Percentiles rank a stretch among this genome's conserved stretches.
phyloP scores from a whole-genome alignment of 768 basidiomycete genomes.

The Suillus brevipes region DNA sequence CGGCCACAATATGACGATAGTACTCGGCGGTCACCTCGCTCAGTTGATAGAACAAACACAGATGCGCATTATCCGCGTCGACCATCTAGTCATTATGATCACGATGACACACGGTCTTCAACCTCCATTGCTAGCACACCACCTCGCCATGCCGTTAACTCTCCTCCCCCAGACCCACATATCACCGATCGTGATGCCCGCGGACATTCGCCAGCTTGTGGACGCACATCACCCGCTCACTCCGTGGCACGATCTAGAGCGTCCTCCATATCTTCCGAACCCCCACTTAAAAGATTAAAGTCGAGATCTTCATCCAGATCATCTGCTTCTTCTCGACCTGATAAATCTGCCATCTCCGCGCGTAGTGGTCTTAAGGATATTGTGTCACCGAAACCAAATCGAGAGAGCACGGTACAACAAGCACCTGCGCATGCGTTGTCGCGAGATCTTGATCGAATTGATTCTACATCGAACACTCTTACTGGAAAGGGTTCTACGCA shows the following conservation, averaged over 20 bases:
- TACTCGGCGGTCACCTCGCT: conserved; percentile 30
- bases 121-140: conserved; percentile 36
- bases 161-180: conserved; percentile 28
- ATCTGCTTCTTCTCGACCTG: conserved; percentile 38
- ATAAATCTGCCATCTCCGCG: conserved; percentile 30
- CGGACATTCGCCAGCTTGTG: conserved; percentile 7
- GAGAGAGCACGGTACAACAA: not conserved
- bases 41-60: conserved; percentile 31
- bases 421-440: not conserved
- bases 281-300: conserved; percentile 34
- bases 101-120: conserved; percentile 25
- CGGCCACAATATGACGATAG: conserved; percentile 46
- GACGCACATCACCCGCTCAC: conserved; percentile 20
- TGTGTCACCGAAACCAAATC: conserved; percentile 1
- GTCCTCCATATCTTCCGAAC: conserved; percentile 32
- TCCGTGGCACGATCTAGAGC: conserved; percentile 25
- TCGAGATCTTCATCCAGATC: conserved; percentile 56
- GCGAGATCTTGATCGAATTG: conserved; percentile 4
- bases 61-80: conserved; percentile 26
- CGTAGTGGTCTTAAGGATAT: conserved; percentile 5
- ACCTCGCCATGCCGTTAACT: conserved; percentile 23
- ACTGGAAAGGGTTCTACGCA: conserved; percentile 6
- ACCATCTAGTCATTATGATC: conserved; percentile 24
- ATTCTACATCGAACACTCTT: conserved; percentile 13
- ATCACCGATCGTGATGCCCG: conserved; percentile 7